phyloP scores from a whole-genome alignment of 768 basidiomycete genomes.

The Pisolithus tinctorius region DNA sequence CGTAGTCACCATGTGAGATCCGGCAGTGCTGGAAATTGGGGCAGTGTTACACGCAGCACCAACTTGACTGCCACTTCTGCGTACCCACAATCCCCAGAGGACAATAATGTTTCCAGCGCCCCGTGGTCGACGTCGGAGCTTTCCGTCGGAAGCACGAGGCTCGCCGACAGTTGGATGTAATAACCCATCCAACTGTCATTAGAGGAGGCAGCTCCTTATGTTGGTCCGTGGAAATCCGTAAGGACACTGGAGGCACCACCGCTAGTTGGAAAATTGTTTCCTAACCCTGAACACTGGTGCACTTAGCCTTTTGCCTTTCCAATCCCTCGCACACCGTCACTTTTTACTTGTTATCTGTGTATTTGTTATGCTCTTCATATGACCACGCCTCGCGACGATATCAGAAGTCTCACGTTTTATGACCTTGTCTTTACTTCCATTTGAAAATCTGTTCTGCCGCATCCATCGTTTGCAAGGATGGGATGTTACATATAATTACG shows the following conservation, averaged over 20 bases:
- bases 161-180: slow-evolving; percentile 46
- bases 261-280: slow-evolving; percentile 37
- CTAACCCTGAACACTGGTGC: slow-evolving; percentile 2
- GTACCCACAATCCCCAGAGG: slow-evolving; percentile 51
- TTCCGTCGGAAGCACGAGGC: slow-evolving; percentile 41
- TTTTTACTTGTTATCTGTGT: slow-evolving; percentile 17
- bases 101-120: slow-evolving; percentile 42
- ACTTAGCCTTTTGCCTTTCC: not conserved
- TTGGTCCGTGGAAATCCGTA: slow-evolving; percentile 1
- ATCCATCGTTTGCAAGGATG: slow-evolving; percentile 1
- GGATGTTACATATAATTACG: too few relatives aligned
- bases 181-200: not conserved
- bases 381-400: slow-evolving; percentile 31
- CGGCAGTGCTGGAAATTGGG: slow-evolving; percentile 81
- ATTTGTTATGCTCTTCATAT: slow-evolving; percentile 22
- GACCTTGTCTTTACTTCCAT: slow-evolving; percentile 39
- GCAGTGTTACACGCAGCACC: slow-evolving; percentile 48
- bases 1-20: slow-evolving; percentile 67
- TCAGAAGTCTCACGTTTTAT: slow-evolving; percentile 26
- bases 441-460: slow-evolving; percentile 28
- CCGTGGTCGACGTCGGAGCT: slow-evolving; percentile 57
- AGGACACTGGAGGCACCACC: slow-evolving; percentile 22
- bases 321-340: slow-evolving; percentile 9
- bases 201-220: not conserved
- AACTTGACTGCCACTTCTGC: slow-evolving; percentile 43